Evolutionary conservation across 2,329 filamentous ascomycete genomes (phyloP), one percentile per base, ranked within the genome.

Genomic region (Catunica adiposa): DNA sequence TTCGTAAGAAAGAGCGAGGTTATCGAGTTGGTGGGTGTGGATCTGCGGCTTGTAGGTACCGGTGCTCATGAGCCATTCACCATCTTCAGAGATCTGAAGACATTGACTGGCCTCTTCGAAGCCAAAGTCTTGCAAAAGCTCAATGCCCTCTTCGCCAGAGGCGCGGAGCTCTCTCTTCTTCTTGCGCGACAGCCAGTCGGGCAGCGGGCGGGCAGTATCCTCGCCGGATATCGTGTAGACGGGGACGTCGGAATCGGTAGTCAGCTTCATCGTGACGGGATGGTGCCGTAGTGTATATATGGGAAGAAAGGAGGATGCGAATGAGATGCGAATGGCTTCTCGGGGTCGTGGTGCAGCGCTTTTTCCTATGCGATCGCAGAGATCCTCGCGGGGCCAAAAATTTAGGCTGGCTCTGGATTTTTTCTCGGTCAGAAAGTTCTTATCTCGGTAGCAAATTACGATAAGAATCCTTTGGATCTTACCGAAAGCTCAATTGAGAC

Each of bases 181-280:
- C 63, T 88, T 84, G 61, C 88, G 79, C 34, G 89, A 85, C 59
- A 98, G 84, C 89, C 92, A 98, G 70, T 98, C 92, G 59, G 92
- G 92, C 29, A 98, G 76, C 20, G 87, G 86, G 25, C 90, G 80
- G 5, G 88, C 85, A 17, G 87, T 90, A 37, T 87, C 87, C 34
- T 88, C 87, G 61, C 92, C 94, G 38, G 90, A 89, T 64, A 98
- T 86, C 55, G 92, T 97, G 66, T 98, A 98, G 1, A 96, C 89
- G 57, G 86, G 86, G 58, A 95, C 85, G 47, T 83, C 77, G 60
- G 87, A 86, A 61, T 86, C 82, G 63, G 88, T 88, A 26, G 84
- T 83, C 67, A 89, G 78, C 73, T 89, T 88, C 86, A 90, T 90
- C 23, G 51, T 59, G 46, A 15, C 54, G 50, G 44, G 51, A 56